Percentiles rank a stretch among this genome's conserved stretches.
Conservation (phyloP, 2,329 filamentous ascomycete genomes). For the Teratosphaeria zuluensis region DNA sequence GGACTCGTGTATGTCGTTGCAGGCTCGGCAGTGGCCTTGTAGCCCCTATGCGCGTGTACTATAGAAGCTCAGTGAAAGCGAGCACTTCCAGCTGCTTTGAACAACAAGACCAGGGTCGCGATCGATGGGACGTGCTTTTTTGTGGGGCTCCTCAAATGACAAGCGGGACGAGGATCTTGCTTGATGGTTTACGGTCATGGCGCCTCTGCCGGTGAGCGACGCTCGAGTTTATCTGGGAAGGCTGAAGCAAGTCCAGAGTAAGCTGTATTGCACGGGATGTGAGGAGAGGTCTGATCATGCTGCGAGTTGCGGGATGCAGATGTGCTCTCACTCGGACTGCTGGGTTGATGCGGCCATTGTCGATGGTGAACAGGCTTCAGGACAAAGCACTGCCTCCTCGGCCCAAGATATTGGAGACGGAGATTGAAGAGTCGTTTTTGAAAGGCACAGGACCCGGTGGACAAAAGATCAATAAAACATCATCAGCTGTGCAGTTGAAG, state of each 20-base stretch:
- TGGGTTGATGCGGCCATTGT: not conserved
- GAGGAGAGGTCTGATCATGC: not conserved
- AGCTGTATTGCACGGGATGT: not conserved
- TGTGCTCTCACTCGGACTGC: not conserved
- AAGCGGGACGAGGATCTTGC: not conserved
- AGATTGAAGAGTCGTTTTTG: conserved; percentile 76
- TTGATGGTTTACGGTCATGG: not conserved
- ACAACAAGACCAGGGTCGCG: not conserved
- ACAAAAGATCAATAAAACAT: conserved; percentile 99
- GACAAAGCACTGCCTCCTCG: conserved; percentile 64
- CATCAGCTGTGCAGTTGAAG: conserved; percentile 83
- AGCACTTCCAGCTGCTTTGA: not conserved
- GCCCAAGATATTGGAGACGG: conserved; percentile 62
- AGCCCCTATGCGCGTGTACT: not conserved
- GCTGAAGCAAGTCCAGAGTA: not conserved
- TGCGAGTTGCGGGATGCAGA: not conserved
- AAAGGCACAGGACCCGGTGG: conserved; percentile 89
- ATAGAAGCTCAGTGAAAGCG: not conserved
- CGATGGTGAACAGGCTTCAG: conserved; percentile 2
- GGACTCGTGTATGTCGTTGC: not conserved
- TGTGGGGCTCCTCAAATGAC: not conserved
- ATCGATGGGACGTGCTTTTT: not conserved
- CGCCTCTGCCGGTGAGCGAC: not conserved
- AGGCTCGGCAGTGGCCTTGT: not conserved
- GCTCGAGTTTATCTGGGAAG: not conserved